Percentiles rank a stretch among this genome's conserved stretches.
Evolutionary conservation across 75 land plant species (phyloP).

Genomic region (Sequoia sempervirens): DNA sequence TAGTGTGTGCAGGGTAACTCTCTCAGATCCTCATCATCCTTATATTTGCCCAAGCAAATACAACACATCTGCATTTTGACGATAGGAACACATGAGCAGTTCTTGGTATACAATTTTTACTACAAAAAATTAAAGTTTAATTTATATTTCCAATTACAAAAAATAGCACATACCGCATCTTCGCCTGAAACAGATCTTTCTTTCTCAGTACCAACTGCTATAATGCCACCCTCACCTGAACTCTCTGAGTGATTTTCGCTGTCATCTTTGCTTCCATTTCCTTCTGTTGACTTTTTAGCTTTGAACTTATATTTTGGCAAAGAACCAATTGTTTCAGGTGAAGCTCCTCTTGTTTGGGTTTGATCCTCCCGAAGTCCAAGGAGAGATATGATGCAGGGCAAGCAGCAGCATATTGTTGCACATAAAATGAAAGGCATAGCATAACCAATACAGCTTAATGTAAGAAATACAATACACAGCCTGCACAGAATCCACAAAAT

Average conservation of each 20-base stretch:
- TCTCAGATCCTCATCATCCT: constrained; percentile 59
- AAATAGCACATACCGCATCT: constrained; percentile 65
- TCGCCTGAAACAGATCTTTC: constrained; percentile 73
- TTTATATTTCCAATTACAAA: not conserved
- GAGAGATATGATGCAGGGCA: constrained; percentile 86
- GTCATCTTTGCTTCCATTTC: constrained; percentile 23
- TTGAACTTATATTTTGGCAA: constrained; percentile 85
- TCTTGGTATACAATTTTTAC: not conserved
- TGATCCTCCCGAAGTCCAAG: constrained; percentile 76
- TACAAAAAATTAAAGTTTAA: not conserved
- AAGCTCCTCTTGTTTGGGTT: constrained; percentile 68
- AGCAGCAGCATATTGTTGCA: constrained; percentile 88
- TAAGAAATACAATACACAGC: constrained; percentile 86
- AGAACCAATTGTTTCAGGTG: constrained; percentile 57
- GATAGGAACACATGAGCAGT: not conserved
- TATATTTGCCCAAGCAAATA: constrained; percentile 81
- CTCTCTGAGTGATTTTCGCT: constrained; percentile 35
- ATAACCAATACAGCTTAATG: constrained; percentile 94
- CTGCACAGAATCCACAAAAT: constrained; percentile 28
- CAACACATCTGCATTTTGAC: constrained; percentile 55
- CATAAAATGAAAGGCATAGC: constrained; percentile 96
- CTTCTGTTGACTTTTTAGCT: constrained; percentile 25
- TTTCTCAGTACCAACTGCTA: constrained; percentile 69
- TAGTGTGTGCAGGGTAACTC: constrained; percentile 78
- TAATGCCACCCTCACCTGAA: constrained; percentile 52